Percentiles rank a stretch among this genome's conserved stretches.
Evolutionary conservation across 495 filamentous ascomycete species (phyloP).

Genomic region (Penicillium alfredii): DNA sequence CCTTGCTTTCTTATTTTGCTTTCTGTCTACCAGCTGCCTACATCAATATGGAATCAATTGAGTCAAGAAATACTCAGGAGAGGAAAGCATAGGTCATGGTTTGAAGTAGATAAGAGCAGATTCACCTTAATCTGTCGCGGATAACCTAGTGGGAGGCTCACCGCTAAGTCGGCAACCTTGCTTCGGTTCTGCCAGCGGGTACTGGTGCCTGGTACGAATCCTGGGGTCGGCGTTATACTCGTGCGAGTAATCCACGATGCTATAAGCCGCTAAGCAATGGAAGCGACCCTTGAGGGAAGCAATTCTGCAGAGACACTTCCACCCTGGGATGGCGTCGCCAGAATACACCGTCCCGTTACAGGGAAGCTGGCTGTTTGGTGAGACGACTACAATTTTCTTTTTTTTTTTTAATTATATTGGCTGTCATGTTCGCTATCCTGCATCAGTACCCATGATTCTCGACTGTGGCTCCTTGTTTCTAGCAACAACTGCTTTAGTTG

Average conservation of each 20-base stretch:
- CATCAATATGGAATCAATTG: too few species aligned
- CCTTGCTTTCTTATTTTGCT: too few species aligned
- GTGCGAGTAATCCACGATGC: slow-evolving; percentile 56
- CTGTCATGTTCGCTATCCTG: too few species aligned
- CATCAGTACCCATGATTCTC: too few species aligned
- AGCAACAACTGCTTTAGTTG: too few species aligned
- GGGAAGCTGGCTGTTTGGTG: slow-evolving; percentile 38
- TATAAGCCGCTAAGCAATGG: slow-evolving; percentile 55
- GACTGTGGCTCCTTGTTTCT: too few species aligned
- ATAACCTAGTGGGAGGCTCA: slow-evolving; percentile 43
- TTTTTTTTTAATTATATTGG: too few species aligned
- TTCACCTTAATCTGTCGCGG: slow-evolving; percentile 43
- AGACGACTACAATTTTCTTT: too few species aligned
- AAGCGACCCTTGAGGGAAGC: slow-evolving; percentile 58
- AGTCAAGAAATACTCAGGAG: too few species aligned
- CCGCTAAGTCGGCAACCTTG: slow-evolving; percentile 39
- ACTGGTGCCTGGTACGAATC: slow-evolving; percentile 58
- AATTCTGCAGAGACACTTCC: slow-evolving; percentile 60
- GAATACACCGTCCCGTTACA: slow-evolving; percentile 50
- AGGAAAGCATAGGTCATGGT: too few species aligned
- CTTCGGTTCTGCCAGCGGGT: slow-evolving; percentile 38
- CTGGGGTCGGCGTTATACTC: slow-evolving; percentile 53
- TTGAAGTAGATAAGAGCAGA: neutral
- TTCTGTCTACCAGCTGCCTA: too few species aligned
- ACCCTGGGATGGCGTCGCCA: slow-evolving; percentile 55